Conservation (phyloP, 106 monocot species). For the Dioscorea dumetorum region DNA sequence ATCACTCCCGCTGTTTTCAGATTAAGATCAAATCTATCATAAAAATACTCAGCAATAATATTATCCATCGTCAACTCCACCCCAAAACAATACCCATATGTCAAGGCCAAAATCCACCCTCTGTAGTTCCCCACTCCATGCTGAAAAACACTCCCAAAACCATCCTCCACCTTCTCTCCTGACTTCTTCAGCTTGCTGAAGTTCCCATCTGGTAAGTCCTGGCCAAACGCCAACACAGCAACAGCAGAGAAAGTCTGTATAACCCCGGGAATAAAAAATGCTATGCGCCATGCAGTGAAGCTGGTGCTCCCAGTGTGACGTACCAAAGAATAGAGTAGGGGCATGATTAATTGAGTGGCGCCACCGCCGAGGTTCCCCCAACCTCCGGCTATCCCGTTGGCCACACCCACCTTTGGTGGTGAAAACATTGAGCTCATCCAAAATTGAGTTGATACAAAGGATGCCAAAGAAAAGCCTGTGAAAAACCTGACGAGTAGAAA, state of each 20-base stretch:
- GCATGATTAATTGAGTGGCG: slow-evolving; percentile 93
- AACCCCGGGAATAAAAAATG: slow-evolving; percentile 86
- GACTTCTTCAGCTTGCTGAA: slow-evolving; percentile 41
- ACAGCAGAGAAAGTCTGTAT: slow-evolving; percentile 60
- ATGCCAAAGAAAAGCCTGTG: slow-evolving; percentile 88
- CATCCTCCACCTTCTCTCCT: slow-evolving; percentile 64
- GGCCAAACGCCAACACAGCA: slow-evolving; percentile 48
- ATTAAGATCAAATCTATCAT: slow-evolving; percentile 70
- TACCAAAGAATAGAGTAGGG: slow-evolving; percentile 60
- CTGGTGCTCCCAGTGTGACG: slow-evolving; percentile 40
- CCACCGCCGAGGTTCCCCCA: slow-evolving; percentile 99
- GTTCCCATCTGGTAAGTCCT: slow-evolving; percentile 81
- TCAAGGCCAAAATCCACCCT: slow-evolving; percentile 60
- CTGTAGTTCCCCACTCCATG: slow-evolving; percentile 58
- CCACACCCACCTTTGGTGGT: slow-evolving; percentile 53
- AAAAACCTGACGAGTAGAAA: slow-evolving; percentile 82
- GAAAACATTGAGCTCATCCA: slow-evolving; percentile 99
- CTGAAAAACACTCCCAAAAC: slow-evolving; percentile 39
- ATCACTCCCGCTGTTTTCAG: slow-evolving; percentile 58
- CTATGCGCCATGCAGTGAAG: slow-evolving; percentile 83
- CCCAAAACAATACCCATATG: slow-evolving; percentile 85
- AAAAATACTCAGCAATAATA: slow-evolving; percentile 90
- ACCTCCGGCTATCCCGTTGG: slow-evolving; percentile 79
- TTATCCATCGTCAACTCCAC: slow-evolving; percentile 83
- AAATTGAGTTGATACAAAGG: slow-evolving; percentile 86